These are phyloP conservation scores for Xylaria telfairii DNA, from an alignment of 495 filamentous ascomycete genomes.

Conservation along the genomic window DNA sequence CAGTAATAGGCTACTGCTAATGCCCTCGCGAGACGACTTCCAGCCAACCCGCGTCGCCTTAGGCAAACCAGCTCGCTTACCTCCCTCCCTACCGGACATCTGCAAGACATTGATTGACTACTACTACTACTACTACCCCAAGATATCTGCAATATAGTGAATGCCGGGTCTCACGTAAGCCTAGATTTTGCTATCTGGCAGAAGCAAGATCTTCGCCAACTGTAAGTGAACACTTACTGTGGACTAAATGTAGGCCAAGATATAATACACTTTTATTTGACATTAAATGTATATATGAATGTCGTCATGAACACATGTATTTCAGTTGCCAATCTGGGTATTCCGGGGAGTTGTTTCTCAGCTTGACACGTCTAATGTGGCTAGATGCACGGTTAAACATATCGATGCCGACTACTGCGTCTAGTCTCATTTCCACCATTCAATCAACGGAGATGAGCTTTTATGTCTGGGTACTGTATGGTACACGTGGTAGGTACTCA, in stretches of 20 bases:
- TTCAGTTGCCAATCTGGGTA: neutral
- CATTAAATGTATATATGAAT: neutral
- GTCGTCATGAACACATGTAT: neutral
- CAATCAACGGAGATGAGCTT: slow-evolving; percentile 1
- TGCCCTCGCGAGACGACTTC: neutral
- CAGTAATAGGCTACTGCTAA: slow-evolving; percentile 6
- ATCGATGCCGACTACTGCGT: neutral
- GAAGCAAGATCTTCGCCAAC: neutral
- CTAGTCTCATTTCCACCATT: slow-evolving; percentile 1
- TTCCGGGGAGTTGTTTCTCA: neutral
- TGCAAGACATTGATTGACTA: slow-evolving; percentile 3
- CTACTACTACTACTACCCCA: neutral
- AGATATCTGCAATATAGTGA: neutral
- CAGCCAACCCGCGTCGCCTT: neutral
- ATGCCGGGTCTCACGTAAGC: slow-evolving; percentile 12
- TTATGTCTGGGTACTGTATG: neutral
- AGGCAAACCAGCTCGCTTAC: neutral
- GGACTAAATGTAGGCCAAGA: slow-evolving; percentile 1
- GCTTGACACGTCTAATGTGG: neutral
- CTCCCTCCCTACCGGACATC: neutral
- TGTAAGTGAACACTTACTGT: neutral
- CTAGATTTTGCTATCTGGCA: neutral
- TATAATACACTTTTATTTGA: neutral
- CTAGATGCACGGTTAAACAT: neutral
- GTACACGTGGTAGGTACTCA: neutral